These are phyloP conservation scores for Russula griseocarnosa DNA, from an alignment of 768 basidiomycete species.

Conservation along the genomic window DNA sequence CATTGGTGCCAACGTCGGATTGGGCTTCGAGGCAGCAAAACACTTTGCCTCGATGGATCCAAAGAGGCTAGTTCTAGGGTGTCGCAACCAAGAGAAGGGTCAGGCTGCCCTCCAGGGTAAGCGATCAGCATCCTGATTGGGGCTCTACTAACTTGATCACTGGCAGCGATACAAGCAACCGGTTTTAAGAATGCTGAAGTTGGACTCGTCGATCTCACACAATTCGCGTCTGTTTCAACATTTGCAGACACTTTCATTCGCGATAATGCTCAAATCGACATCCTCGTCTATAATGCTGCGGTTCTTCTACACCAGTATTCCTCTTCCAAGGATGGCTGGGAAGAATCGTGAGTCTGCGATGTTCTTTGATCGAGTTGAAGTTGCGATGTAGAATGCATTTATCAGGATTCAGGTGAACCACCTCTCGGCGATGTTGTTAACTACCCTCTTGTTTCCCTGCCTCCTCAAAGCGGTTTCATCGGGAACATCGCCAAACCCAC, in stretches of 20 bases:
- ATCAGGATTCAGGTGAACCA: conserved; percentile 47
- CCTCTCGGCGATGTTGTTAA: conserved; percentile 20
- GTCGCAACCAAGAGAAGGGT: conserved; percentile 22
- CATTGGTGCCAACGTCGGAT: conserved; percentile 26
- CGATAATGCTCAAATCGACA: conserved; percentile 32
- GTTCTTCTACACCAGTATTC: conserved; percentile 31
- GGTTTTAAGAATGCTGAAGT: conserved; percentile 20
- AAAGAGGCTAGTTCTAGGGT: conserved; percentile 21
- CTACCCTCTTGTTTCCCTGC: conserved; percentile 20
- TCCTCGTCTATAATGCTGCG: conserved; percentile 34
- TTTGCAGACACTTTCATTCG: conserved; percentile 30
- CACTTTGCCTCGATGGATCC: conserved; percentile 24
- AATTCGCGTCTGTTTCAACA: conserved; percentile 31
- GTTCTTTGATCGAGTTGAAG: not conserved
- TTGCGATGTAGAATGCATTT: not conserved
- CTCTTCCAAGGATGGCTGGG: conserved; percentile 33
- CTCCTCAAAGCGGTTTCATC: conserved; percentile 19
- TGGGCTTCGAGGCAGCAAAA: conserved; percentile 27
- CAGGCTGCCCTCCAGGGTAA: conserved; percentile 19
- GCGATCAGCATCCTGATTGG: not conserved
- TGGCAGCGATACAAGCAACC: conserved; percentile 20
- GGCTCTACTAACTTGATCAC: not conserved
- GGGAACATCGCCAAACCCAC: conserved; percentile 19
- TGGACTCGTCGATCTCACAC: conserved; percentile 30
- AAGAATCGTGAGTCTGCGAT: conserved; percentile 30